A percentile compares a stretch with the other conserved stretches of the same genome.
phyloP scores from a whole-genome alignment of 805 yeast genomes.

The Kluyveromyces wickerhamii region DNA sequence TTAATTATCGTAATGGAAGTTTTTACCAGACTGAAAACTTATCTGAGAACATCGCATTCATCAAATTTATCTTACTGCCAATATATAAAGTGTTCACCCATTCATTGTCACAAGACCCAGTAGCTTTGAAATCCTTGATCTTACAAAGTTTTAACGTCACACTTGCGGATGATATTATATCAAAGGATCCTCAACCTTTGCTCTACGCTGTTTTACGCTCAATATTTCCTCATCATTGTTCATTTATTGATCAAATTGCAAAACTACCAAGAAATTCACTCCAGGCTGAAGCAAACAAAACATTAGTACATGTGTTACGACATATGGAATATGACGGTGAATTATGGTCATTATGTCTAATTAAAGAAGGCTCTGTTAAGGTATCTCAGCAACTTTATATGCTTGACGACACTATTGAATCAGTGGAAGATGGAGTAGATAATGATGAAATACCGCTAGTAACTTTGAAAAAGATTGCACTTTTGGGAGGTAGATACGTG shows the following conservation, averaged over 20 bases:
- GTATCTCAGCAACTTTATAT: conserved; percentile 43
- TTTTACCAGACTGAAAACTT: conserved; percentile 35
- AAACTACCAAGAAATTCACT: background rate
- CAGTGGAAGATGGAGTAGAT: conserved; percentile 19
- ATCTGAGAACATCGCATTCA: conserved; percentile 38
- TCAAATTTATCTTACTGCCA: conserved; percentile 64
- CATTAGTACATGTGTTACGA: conserved; percentile 48
- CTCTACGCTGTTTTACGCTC: conserved; percentile 44
- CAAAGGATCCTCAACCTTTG: conserved; percentile 52
- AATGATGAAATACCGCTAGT: conserved; percentile 42
- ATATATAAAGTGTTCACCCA: conserved; percentile 65
- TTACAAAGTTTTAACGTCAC: conserved; percentile 40
- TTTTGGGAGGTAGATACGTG: conserved; percentile 68
- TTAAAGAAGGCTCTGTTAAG: conserved; percentile 51
- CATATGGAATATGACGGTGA: conserved; percentile 48
- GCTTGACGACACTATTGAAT: conserved; percentile 17
- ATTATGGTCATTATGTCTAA: conserved; percentile 49
- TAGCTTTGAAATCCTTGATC: conserved; percentile 38
- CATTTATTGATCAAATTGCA: conserved; percentile 1
- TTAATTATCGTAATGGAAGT: conserved; percentile 40
- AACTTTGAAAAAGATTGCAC: conserved; percentile 35
- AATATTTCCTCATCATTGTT: conserved; percentile 41
- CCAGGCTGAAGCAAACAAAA: background rate
- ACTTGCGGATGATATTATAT: conserved; percentile 34
- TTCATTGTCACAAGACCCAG: conserved; percentile 45